Percentiles rank a stretch among this genome's conserved stretches.
Evolutionary conservation across 768 basidiomycete genomes (phyloP).

Genomic region (Lepiota venenata): DNA sequence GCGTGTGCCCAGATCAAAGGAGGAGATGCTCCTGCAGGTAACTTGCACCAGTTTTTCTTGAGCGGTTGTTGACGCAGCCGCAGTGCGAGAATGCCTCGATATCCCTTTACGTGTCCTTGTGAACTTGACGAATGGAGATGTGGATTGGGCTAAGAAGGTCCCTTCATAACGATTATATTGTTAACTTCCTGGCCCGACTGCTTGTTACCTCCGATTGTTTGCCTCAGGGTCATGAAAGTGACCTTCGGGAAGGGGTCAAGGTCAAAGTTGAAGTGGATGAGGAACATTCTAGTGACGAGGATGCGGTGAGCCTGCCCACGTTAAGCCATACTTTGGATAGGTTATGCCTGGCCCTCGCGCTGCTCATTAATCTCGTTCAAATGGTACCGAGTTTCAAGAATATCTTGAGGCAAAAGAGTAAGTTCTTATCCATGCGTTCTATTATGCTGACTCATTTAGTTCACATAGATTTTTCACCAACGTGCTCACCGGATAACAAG

Average conservation of each 20-base stretch:
- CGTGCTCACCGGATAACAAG: constrained; percentile 45
- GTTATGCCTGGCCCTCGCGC: constrained; percentile 70
- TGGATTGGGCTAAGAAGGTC: constrained; percentile 52
- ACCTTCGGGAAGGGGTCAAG: constrained; percentile 6
- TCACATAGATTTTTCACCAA: constrained; percentile 46
- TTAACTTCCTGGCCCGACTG: constrained; percentile 46
- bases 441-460: background rate
- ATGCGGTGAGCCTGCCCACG: background rate
- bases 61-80: constrained; percentile 12
- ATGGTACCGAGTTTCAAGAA: constrained; percentile 45
- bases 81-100: constrained; percentile 50
- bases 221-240: constrained; percentile 4
- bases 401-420: constrained; percentile 46
- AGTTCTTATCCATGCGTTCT: constrained; percentile 16
- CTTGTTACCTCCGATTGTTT: constrained; percentile 33
- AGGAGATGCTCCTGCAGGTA: constrained; percentile 16
- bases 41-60: constrained; percentile 7
- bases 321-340: constrained; percentile 53
- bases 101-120: constrained; percentile 64
- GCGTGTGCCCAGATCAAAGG: constrained; percentile 40
- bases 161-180: constrained; percentile 39
- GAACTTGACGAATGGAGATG: constrained; percentile 63
- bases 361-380: constrained; percentile 77
- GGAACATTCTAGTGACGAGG: constrained; percentile 6
- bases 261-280: constrained; percentile 16